phyloP scores from a whole-genome alignment of 2,329 filamentous ascomycete species.

The Paracorniculantispora psalliotae region DNA sequence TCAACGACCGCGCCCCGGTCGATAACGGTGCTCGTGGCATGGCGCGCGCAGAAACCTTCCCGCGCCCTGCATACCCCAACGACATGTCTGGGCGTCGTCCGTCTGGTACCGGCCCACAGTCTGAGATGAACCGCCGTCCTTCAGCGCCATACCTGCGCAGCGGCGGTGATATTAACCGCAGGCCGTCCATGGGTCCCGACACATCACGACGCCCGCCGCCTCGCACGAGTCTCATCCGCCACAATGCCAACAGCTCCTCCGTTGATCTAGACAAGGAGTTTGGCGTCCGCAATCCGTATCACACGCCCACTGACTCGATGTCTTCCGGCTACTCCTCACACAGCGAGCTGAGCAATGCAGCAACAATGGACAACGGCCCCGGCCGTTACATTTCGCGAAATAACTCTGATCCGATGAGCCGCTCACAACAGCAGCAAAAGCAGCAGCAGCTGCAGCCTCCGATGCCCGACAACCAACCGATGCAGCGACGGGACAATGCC shows the following conservation, averaged over 20 bases:
- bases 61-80: slow-evolving; percentile 32
- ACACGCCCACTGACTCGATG: slow-evolving; percentile 58
- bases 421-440: neutral
- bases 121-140: slow-evolving; percentile 24
- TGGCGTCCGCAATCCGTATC: slow-evolving; percentile 58
- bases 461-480: slow-evolving; percentile 44
- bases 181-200: slow-evolving; percentile 36
- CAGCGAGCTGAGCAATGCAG: slow-evolving; percentile 51
- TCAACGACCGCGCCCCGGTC: slow-evolving; percentile 43
- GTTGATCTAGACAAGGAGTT: slow-evolving; percentile 58
- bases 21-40: slow-evolving; percentile 32
- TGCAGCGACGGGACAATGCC: slow-evolving; percentile 31
- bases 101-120: slow-evolving; percentile 42
- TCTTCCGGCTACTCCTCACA: slow-evolving; percentile 60
- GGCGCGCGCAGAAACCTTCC: slow-evolving; percentile 50
- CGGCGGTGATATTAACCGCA: slow-evolving; percentile 21
- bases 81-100: slow-evolving; percentile 40
- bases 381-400: slow-evolving; percentile 22
- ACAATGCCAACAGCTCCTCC: slow-evolving; percentile 33
- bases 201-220: slow-evolving; percentile 50
- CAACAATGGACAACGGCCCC: slow-evolving; percentile 54
- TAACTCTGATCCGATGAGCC: neutral
- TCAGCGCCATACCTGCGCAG: neutral
- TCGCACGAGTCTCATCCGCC: slow-evolving; percentile 43
- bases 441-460: slow-evolving; percentile 1